These are phyloP conservation scores for Mallotus repandus DNA, from an alignment of 441 rosid species.

Conservation along the genomic window DNA sequence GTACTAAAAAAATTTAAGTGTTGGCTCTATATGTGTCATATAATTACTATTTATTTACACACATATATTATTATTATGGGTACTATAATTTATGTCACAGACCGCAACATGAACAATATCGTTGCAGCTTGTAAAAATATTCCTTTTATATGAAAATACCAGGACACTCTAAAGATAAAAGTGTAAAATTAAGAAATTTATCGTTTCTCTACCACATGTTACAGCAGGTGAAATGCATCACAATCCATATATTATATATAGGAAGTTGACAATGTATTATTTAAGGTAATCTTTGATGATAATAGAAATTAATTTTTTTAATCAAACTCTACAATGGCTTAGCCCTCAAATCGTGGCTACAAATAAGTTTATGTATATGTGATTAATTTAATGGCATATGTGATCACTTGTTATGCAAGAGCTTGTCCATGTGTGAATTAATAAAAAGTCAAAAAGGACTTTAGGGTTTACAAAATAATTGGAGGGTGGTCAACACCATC, in stretches of 20 bases:
- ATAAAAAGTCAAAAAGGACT: slow-evolving; percentile 3
- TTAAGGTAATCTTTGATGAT: slow-evolving; percentile 2
- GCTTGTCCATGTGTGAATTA: slow-evolving; percentile 18
- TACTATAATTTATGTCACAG: too few species aligned
- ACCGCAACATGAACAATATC: too few species aligned
- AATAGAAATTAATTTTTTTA: neutral
- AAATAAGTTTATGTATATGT: slow-evolving; percentile 10
- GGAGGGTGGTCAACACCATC: slow-evolving; percentile 23
- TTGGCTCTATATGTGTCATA: neutral
- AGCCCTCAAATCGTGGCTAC: slow-evolving; percentile 40
- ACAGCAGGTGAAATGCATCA: too few species aligned
- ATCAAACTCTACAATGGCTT: slow-evolving; percentile 19
- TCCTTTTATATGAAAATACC: too few species aligned
- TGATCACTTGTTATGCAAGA: slow-evolving; percentile 10
- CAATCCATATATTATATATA: neutral
- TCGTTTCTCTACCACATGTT: too few species aligned
- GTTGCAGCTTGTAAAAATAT: too few species aligned
- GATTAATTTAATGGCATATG: neutral
- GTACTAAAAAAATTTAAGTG: neutral
- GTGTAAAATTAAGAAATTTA: too few species aligned
- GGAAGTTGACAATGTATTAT: slow-evolving; percentile 24
- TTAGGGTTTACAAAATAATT: neutral
- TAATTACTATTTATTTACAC: too few species aligned
- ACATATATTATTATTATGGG: too few species aligned
- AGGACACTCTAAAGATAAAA: too few species aligned